Evolutionary conservation across 176 grass and related monocot genomes (phyloP).

Genomic region (Musa troglodytarum): DNA sequence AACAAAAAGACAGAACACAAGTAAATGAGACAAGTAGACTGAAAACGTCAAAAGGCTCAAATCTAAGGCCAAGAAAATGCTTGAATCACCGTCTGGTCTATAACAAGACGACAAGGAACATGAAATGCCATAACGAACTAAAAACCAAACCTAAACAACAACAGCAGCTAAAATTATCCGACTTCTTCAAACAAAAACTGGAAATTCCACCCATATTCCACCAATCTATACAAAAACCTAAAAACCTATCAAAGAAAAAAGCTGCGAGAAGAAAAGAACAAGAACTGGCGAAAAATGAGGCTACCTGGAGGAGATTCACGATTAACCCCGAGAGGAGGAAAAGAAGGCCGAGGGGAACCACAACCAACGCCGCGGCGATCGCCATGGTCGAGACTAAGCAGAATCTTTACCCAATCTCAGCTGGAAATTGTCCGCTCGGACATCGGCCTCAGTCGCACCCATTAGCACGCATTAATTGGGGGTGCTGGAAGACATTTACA

Average conservation of each 20-base stretch:
- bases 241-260: too few species aligned
- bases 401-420: not conserved
- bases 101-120: too few species aligned
- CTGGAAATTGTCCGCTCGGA: too few species aligned
- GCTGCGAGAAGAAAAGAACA: too few species aligned
- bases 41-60: not conserved
- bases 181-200: too few species aligned
- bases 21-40: not conserved
- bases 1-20: not conserved
- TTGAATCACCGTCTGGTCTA: not conserved
- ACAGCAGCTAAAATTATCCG: too few species aligned
- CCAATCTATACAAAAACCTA: not conserved
- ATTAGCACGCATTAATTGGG: too few species aligned
- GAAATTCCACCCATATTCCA: not conserved
- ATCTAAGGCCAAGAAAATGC: not conserved
- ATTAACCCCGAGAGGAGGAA: conserved; percentile 69
- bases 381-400: conserved; percentile 23
- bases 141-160: not conserved
- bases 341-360: conserved; percentile 58
- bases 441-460: too few species aligned
- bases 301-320: conserved; percentile 44
- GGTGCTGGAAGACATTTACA: too few species aligned
- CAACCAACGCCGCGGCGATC: conserved; percentile 25
- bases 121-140: not conserved
- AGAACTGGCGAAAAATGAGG: not conserved